These are phyloP conservation scores for Vitis rotundifolia DNA, from an alignment of 164 flowering plant species.

Conservation along the genomic window DNA sequence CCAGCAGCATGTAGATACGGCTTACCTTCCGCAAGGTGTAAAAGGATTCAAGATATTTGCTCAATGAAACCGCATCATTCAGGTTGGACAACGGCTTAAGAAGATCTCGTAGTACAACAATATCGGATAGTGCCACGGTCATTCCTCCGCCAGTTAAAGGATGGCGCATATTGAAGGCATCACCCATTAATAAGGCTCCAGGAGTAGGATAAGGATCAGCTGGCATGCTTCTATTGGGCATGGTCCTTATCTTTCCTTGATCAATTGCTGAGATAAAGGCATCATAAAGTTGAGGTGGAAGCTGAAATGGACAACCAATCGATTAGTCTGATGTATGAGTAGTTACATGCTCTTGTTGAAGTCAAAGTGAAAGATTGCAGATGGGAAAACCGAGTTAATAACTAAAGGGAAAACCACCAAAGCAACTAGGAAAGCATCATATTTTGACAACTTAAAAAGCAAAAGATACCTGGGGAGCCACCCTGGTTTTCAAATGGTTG, in stretches of 20 bases:
- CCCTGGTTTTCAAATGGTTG: constrained; percentile 39
- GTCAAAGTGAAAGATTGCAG: background rate
- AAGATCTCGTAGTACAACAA: constrained; percentile 47
- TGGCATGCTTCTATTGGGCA: constrained; percentile 61
- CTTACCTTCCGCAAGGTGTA: constrained; percentile 57
- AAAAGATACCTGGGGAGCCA: constrained; percentile 51
- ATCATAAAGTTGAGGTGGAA: constrained; percentile 40
- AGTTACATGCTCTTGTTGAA: no score
- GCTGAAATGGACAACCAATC: constrained; percentile 16
- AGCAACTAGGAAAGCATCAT: background rate
- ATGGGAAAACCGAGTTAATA: background rate
- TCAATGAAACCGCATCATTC: constrained; percentile 33
- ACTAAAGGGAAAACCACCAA: background rate
- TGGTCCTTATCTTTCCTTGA: constrained; percentile 46
- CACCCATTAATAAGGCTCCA: constrained; percentile 56
- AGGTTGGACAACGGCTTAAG: constrained; percentile 40
- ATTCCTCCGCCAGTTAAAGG: constrained; percentile 61
- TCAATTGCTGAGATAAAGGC: constrained; percentile 47
- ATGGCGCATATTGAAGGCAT: constrained; percentile 62
- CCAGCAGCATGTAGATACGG: background rate
- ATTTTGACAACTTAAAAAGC: background rate
- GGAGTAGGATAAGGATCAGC: constrained; percentile 53
- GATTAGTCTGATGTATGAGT: background rate
- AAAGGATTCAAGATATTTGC: constrained; percentile 49
- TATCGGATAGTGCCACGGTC: constrained; percentile 59